Base-by-base conservation (phyloP, 306 rosid genomes). In the Casuarina cunninghamiana region DNA sequence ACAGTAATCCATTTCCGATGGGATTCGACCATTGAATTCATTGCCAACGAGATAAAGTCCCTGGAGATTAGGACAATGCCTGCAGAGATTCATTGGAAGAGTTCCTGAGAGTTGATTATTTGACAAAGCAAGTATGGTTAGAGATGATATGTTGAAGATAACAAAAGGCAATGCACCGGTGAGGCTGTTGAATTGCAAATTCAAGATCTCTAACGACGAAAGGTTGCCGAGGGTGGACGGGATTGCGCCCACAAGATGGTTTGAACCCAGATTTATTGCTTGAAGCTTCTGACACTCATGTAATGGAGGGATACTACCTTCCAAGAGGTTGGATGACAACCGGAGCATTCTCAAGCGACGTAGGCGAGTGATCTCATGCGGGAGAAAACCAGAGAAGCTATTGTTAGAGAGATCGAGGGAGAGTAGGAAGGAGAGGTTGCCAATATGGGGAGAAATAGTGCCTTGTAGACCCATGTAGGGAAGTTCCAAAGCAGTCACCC, bases 231-330 rank as follows among this genome's bases (percentile, higher is more conserved):
- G 43, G 8, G 44, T 32, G n/a, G 2, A 62, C 12, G 69, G 69
- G 69, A 62, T 12, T 37, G 69, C 3, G 11, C 44, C 69, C 17
- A 2, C 12, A 4, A 62, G 43, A 62, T 62, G 35, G 67, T 61
- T 61, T 0, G 5, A 2, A 10, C 0, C 0, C 4, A 61, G 68
- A 5, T 0, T 0, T 35, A 61, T 26, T 26, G 32, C 1, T 32
- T 9, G 12, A 35, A 61, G 68, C n/a, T 61, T 11, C 2, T 11
- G 68, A 42, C 43, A 61, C 10, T 61, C 2, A 35, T 32, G 3
- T 61, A 61, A 26, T 4, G n/a, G 68, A 8, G 43, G 43, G 43
- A 61, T 61, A 21, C 2, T 62, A n/a, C 44, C 44, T 62, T 62
- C 68, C 44, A 62, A 12, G 3, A n/a, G 2, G 44, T 62, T 62